These are phyloP conservation scores for Fomitopsis palustris DNA, from an alignment of 1,284 basidiomycete species.

Conservation along the genomic window DNA sequence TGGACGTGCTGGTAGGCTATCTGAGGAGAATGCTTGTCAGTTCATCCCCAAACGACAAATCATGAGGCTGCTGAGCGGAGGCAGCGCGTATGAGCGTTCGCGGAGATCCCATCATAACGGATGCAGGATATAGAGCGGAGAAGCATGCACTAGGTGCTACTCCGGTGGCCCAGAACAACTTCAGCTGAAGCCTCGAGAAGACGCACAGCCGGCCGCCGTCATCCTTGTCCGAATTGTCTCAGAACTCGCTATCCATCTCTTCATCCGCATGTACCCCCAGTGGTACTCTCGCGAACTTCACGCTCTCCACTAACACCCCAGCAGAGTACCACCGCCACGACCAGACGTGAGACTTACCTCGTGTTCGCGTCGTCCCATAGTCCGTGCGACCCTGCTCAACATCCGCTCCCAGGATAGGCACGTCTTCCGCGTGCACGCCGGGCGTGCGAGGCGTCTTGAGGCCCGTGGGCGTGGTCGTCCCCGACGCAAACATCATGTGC, in stretches of 20 bases:
- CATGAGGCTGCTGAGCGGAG: not conserved
- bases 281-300: not conserved
- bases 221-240: not conserved
- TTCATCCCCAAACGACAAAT: not conserved
- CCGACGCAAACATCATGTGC: constrained; percentile 11
- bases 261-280: not conserved
- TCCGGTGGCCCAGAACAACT: not conserved
- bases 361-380: constrained; percentile 10
- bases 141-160: not conserved
- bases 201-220: not conserved
- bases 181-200: not conserved
- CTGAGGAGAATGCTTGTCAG: not conserved
- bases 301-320: not conserved
- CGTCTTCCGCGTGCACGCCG: constrained; percentile 17
- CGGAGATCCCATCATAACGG: no score
- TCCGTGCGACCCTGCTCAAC: constrained; percentile 12
- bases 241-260: not conserved
- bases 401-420: constrained; percentile 18
- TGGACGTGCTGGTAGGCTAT: not conserved
- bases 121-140: not conserved
- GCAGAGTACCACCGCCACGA: not conserved
- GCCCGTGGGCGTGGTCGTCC: constrained; percentile 13
- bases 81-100: no score
- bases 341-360: constrained; percentile 7
- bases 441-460: constrained; percentile 21